phyloP scores from a whole-genome alignment of 1,139 yeast genomes.

The Pichia sp. region DNA sequence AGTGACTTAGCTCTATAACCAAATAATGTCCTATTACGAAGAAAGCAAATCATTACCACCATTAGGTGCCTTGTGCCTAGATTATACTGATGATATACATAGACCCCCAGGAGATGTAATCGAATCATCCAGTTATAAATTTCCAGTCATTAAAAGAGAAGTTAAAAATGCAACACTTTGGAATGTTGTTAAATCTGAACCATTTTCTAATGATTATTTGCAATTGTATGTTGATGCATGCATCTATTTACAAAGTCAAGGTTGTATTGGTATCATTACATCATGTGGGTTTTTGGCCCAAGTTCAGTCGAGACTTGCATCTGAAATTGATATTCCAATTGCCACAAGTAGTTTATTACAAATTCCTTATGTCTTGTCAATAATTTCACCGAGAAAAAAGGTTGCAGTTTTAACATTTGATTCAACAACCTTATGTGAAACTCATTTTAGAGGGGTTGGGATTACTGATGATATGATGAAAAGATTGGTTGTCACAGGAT shows the following conservation, averaged over 20 bases:
- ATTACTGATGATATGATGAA: conserved; percentile 18
- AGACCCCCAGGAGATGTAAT: conserved; percentile 18
- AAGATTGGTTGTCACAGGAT: conserved; percentile 23
- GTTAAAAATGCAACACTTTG: conserved; percentile 15
- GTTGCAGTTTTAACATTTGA: conserved; percentile 32
- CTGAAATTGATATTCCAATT: conserved; percentile 27
- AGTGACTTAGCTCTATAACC: no score
- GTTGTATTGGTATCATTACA: conserved; percentile 16
- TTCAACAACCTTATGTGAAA: conserved; percentile 21
- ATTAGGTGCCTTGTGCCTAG: conserved; percentile 25
- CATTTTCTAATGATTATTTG: conserved; percentile 9
- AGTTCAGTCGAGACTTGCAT: conserved; percentile 25
- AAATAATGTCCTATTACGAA: conserved; percentile 19
- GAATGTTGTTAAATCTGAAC: conserved; percentile 9
- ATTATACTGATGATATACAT: conserved; percentile 28
- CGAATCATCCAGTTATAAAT: conserved; percentile 5
- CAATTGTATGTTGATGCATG: conserved; percentile 13
- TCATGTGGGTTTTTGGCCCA: conserved; percentile 27
- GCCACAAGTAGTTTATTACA: conserved; percentile 31
- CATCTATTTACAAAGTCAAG: conserved; percentile 8
- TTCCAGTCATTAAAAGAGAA: conserved; percentile 17
- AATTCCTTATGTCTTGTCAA: conserved; percentile 26
- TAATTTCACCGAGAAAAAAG: conserved; percentile 21
- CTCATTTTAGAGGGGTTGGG: conserved; percentile 29
- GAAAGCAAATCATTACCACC: conserved; percentile 21